Conservation (phyloP, 2,329 filamentous ascomycete species). For the Pseudocercospora ulei region DNA sequence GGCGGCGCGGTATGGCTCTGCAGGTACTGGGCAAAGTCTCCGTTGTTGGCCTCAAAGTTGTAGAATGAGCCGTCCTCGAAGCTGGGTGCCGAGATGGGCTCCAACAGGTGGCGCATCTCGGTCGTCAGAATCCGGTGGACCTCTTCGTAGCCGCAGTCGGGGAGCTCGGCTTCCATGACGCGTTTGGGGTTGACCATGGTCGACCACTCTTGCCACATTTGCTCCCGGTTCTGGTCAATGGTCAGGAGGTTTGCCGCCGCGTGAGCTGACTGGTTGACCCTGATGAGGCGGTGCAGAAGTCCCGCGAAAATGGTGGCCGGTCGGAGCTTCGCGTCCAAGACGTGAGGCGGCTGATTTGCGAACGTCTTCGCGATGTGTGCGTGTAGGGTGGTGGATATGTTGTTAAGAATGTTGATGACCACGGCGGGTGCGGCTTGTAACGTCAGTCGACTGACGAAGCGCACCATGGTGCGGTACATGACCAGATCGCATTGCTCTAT, state of each 20-base stretch:
- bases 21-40: constrained; percentile 37
- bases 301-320: constrained; percentile 83
- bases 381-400: constrained; percentile 73
- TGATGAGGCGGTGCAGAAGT: constrained; percentile 72
- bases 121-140: constrained; percentile 48
- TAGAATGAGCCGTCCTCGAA: constrained; percentile 36
- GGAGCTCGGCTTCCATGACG: constrained; percentile 49
- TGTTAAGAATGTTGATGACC: constrained; percentile 76
- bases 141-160: constrained; percentile 46
- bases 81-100: constrained; percentile 49
- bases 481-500: constrained; percentile 92
- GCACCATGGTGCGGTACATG: constrained; percentile 95
- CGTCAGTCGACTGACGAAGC: constrained; percentile 77
- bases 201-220: constrained; percentile 93
- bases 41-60: constrained; percentile 38
- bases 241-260: constrained; percentile 88
- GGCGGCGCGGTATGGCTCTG: constrained; percentile 29
- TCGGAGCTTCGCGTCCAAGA: constrained; percentile 74
- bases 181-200: constrained; percentile 49
- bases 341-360: constrained; percentile 71
- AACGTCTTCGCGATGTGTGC: constrained; percentile 76
- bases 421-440: constrained; percentile 82
- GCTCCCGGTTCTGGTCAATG: constrained; percentile 76
- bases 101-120: constrained; percentile 61
- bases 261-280: constrained; percentile 88